A percentile compares a stretch with the other conserved stretches of the same genome.
These are phyloP conservation scores for Firmiana major DNA, from an alignment of 345 rosid species.

Conservation along the genomic window DNA sequence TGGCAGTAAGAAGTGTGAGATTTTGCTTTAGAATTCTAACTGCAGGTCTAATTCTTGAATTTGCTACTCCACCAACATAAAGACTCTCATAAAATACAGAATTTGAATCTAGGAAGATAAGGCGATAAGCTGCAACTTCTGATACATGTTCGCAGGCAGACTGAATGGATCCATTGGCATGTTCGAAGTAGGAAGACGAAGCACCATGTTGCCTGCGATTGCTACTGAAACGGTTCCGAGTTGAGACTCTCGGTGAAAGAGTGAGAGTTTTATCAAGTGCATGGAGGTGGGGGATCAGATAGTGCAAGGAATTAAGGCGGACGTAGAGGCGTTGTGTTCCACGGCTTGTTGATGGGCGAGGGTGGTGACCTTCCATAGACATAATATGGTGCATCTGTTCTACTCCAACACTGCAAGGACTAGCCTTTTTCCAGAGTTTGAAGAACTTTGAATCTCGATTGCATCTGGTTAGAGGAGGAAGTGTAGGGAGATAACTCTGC, in stretches of 20 bases:
- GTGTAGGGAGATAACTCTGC: conserved; percentile 72
- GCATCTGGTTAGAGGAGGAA: conserved; percentile 89
- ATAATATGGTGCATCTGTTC: conserved; percentile 31
- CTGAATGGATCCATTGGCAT: conserved; percentile 47
- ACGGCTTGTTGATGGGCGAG: conserved; percentile 84
- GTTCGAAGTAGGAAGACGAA: conserved; percentile 55
- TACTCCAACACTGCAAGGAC: conserved; percentile 46
- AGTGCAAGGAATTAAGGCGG: conserved; percentile 83
- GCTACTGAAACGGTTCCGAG: conserved; percentile 30
- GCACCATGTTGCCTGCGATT: conserved; percentile 15
- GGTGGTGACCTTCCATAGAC: conserved; percentile 46
- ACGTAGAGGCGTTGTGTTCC: conserved; percentile 90
- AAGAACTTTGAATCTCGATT: conserved; percentile 62
- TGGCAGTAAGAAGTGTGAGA: conserved; percentile 62
- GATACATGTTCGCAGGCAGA: conserved; percentile 77
- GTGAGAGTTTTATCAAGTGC: conserved; percentile 75
- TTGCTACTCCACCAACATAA: conserved; percentile 55
- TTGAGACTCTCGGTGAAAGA: conserved; percentile 50
- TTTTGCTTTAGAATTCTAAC: conserved; percentile 69
- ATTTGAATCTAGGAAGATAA: conserved; percentile 75
- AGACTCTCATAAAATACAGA: conserved; percentile 66
- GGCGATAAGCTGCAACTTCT: conserved; percentile 86
- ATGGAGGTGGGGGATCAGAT: conserved; percentile 64
- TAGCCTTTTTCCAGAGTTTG: conserved; percentile 71
- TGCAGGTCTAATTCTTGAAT: conserved; percentile 57